These are phyloP conservation scores for Leucosporidium creatinivorum DNA, from an alignment of 768 basidiomycete species.

Conservation along the genomic window DNA sequence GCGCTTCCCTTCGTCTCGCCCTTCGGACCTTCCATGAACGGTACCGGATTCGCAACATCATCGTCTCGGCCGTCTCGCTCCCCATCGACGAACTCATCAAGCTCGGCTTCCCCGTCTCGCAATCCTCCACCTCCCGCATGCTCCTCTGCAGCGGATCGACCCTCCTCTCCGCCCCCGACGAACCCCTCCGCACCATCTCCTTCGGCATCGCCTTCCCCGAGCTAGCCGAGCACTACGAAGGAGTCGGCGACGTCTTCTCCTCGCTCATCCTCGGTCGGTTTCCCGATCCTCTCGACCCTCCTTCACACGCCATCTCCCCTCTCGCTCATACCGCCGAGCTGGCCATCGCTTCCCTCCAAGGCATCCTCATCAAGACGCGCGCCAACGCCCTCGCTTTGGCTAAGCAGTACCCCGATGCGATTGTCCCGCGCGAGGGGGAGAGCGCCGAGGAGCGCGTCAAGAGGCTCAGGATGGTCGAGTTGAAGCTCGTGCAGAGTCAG, in stretches of 20 bases:
- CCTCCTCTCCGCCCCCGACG: slow-evolving; percentile 34
- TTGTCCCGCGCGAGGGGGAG: slow-evolving; percentile 33
- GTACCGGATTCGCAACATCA: slow-evolving; percentile 73
- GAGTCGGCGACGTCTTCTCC: slow-evolving; percentile 94
- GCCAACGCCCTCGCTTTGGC: slow-evolving; percentile 54
- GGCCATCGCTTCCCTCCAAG: slow-evolving; percentile 66
- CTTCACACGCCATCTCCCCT: slow-evolving; percentile 40
- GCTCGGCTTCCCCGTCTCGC: slow-evolving; percentile 13
- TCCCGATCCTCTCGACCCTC: slow-evolving; percentile 17
- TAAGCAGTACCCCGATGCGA: slow-evolving; percentile 58
- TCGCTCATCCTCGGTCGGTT: slow-evolving; percentile 82
- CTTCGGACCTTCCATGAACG: slow-evolving; percentile 66
- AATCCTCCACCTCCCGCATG: slow-evolving; percentile 38
- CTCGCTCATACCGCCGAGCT: slow-evolving; percentile 59
- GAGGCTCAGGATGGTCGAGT: slow-evolving; percentile 77
- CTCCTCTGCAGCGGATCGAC: slow-evolving; percentile 79
- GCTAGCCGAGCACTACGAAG: slow-evolving; percentile 86
- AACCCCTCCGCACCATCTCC: slow-evolving; percentile 39
- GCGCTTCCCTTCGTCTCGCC: slow-evolving; percentile 59
- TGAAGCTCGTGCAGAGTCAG: slow-evolving; percentile 62
- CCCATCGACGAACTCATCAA: slow-evolving; percentile 49
- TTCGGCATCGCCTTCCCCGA: slow-evolving; percentile 68
- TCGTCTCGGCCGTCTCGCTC: slow-evolving; percentile 67
- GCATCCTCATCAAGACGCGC: slow-evolving; percentile 60
- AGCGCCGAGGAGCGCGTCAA: slow-evolving; percentile 52